phyloP scores from a whole-genome alignment of 2,329 filamentous ascomycete species.

The Aureobasidium lini region DNA sequence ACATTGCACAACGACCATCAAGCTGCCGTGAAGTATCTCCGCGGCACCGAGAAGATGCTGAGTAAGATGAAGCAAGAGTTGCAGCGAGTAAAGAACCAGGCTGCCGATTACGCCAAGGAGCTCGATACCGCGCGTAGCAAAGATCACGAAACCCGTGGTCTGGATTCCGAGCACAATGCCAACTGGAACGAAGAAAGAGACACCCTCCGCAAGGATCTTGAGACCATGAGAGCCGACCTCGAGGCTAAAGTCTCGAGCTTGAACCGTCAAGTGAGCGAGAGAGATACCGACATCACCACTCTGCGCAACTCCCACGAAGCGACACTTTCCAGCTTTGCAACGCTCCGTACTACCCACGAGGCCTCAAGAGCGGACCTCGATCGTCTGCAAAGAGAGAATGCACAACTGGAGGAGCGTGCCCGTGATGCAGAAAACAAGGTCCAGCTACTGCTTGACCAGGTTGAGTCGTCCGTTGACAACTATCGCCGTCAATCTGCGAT shows the following conservation, averaged over 20 bases:
- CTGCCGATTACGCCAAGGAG: slow-evolving; percentile 73
- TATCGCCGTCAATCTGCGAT: slow-evolving; percentile 69
- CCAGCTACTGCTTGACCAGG: slow-evolving; percentile 84
- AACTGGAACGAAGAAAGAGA: slow-evolving; percentile 71
- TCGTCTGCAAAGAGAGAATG: slow-evolving; percentile 75
- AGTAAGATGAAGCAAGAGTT: slow-evolving; percentile 97
- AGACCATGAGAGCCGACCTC: slow-evolving; percentile 62
- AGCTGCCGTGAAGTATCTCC: slow-evolving; percentile 94
- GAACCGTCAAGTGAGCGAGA: slow-evolving; percentile 59
- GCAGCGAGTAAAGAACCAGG: slow-evolving; percentile 83
- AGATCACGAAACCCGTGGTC: slow-evolving; percentile 15
- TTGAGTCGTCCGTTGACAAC: slow-evolving; percentile 87
- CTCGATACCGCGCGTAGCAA: slow-evolving; percentile 41
- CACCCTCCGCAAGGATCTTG: slow-evolving; percentile 60
- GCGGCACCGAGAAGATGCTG: slow-evolving; percentile 98
- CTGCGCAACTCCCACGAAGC: slow-evolving; percentile 45
- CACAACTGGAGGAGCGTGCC: slow-evolving; percentile 71
- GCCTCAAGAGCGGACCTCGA: slow-evolving; percentile 63
- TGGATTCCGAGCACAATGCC: slow-evolving; percentile 25
- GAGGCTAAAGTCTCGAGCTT: slow-evolving; percentile 64
- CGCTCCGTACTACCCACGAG: slow-evolving; percentile 33
- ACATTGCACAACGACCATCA: slow-evolving; percentile 97
- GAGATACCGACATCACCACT: slow-evolving; percentile 61
- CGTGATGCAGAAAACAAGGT: slow-evolving; percentile 90
- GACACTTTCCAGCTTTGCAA: slow-evolving; percentile 43